phyloP scores from a whole-genome alignment of 495 filamentous ascomycete species.

The Neurospora sp. region DNA sequence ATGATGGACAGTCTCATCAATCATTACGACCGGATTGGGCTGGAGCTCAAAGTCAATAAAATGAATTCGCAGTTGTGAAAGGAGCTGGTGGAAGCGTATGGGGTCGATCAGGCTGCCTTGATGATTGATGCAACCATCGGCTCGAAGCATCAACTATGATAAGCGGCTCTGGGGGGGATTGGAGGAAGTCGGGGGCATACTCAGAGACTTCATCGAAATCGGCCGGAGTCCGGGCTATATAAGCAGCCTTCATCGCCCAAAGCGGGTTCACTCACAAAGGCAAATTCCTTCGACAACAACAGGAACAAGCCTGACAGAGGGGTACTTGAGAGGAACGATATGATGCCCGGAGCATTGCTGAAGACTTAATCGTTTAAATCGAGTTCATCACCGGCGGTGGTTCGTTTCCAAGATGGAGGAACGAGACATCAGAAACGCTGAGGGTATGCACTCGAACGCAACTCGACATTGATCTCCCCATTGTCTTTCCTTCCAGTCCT shows the following conservation, averaged over 20 bases:
- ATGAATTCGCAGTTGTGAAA: background rate
- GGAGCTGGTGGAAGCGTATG: background rate
- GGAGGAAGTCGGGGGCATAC: background rate
- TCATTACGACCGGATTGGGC: background rate
- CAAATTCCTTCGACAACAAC: background rate
- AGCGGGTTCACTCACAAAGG: too few relatives aligned
- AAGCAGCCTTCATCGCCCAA: too few relatives aligned
- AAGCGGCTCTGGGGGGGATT: background rate
- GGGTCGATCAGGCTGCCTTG: background rate
- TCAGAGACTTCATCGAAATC: background rate
- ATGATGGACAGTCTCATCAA: background rate
- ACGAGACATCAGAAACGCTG: background rate
- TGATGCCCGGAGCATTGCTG: background rate
- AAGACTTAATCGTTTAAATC: background rate
- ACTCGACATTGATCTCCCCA: background rate
- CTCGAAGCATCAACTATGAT: background rate
- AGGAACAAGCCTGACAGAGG: background rate
- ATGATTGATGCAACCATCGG: background rate
- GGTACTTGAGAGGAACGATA: background rate
- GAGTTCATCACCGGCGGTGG: too few relatives aligned
- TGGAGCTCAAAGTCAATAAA: accelerated
- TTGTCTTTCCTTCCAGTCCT: background rate
- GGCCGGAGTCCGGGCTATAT: too few relatives aligned
- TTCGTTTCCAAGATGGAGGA: too few relatives aligned
- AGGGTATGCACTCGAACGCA: background rate